Base-by-base conservation (phyloP, 2,329 filamentous ascomycete genomes). In the Fusarium sp. region DNA sequence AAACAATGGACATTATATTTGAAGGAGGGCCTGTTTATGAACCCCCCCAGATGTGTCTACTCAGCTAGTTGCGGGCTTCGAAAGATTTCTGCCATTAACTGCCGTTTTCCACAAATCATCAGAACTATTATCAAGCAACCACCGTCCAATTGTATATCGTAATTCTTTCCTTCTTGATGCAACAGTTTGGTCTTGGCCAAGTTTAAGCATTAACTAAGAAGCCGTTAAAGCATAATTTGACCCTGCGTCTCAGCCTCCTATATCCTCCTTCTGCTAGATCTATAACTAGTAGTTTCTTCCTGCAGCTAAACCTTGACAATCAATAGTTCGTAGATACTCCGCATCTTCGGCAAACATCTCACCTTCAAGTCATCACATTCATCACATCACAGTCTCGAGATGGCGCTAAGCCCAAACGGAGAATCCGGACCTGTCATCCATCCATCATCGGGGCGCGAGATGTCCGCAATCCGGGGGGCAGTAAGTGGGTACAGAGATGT, bases 271-370 rank as follows among this genome's bases (percentile, higher is more conserved):
- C 18, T 36, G 33, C 13, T 42, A 31, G 33, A 52, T 41, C 29
- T 22, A 17, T 29, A 27, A 27, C 25, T 54, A 27, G n/a, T 25
- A 29, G 33, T 62, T 31, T 49, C 31, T 25, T 35, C 35, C 31
- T 52, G 41, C 31, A 58, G 31, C 38, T 39, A 49, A 31, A 35
- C 18, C 31, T 39, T 36, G 47, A 29, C 29, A 56, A 36, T 29
- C 27, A 27, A 65, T 70, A 54, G 46, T 31, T 54, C 35, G 55
- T 33, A 29, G 33, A 44, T 41, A 53, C 53, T 73, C 57, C 47
- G 66, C 70, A 57, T 49, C 52, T 29, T 72, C 57, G 70, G 70
- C 66, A 55, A 73, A 68, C 66, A 50, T 58, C 41, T 52, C 62
- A 54, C 49, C 44, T 46, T 62, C 31, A 35, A 69, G 66, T 60